These are phyloP conservation scores for Escovopsis sp. DNA, from an alignment of 2,329 filamentous ascomycete species.

Conservation along the genomic window DNA sequence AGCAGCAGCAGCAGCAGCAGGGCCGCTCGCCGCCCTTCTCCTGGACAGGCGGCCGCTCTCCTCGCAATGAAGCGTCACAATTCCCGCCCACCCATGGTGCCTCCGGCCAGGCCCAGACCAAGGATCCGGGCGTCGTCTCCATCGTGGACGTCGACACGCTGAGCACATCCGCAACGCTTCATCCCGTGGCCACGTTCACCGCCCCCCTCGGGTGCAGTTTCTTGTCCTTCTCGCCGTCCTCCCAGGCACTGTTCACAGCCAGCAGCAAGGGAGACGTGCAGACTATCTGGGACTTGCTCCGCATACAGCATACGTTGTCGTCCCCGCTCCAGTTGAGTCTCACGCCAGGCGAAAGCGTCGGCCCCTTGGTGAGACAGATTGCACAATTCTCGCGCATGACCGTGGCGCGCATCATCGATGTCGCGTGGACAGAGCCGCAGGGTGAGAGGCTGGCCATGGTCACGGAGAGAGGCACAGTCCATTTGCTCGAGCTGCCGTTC, in stretches of 20 bases:
- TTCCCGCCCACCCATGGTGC: conserved; percentile 66
- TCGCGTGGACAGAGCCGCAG: conserved; percentile 69
- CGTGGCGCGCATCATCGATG: conserved; percentile 76
- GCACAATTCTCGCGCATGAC: conserved; percentile 86
- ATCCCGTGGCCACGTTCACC: conserved; percentile 56
- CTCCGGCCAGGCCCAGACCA: conserved; percentile 36
- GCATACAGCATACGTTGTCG: conserved; percentile 45
- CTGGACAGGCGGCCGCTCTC: conserved; percentile 29
- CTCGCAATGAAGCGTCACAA: conserved; percentile 32
- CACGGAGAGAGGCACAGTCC: conserved; percentile 88
- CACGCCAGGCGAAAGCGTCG: conserved; percentile 27
- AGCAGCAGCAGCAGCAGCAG: conserved; percentile 26
- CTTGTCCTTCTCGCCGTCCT: conserved; percentile 61
- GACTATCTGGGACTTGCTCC: conserved; percentile 66
- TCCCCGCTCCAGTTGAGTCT: conserved; percentile 39
- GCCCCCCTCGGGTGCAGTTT: conserved; percentile 65
- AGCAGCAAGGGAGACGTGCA: conserved; percentile 75
- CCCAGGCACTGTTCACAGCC: conserved; percentile 59
- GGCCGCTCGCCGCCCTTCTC: conserved; percentile 31
- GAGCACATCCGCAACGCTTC: conserved; percentile 32
- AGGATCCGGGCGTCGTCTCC: conserved; percentile 60
- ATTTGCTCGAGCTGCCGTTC: conserved; percentile 74
- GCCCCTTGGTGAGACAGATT: conserved; percentile 61
- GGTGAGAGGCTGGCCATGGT: conserved; percentile 77
- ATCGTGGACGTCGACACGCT: conserved; percentile 56